phyloP scores from a whole-genome alignment of 2,329 filamentous ascomycete genomes.

The Macroventuria anomochaeta region DNA sequence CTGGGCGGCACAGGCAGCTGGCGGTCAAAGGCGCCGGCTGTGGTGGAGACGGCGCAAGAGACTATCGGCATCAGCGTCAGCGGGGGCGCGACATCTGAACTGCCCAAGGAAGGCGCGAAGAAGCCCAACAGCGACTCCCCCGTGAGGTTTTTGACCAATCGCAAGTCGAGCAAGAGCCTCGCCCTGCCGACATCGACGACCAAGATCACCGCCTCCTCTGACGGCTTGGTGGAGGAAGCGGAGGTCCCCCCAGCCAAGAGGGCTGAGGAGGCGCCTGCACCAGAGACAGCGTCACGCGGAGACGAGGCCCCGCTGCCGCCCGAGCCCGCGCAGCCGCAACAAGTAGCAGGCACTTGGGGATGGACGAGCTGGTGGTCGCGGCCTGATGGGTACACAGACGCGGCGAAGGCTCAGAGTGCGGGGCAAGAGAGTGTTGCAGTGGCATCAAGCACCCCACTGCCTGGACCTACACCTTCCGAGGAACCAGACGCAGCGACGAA shows the following conservation, averaged over 20 bases:
- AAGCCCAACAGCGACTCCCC: conserved; percentile 39
- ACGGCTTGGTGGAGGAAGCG: conserved; percentile 40
- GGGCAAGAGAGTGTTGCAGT: conserved; percentile 40
- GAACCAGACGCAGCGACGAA: conserved; percentile 38
- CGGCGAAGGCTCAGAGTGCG: conserved; percentile 39
- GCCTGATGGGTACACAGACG: conserved; percentile 56
- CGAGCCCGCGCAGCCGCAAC: conserved; percentile 40
- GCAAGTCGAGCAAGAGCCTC: conserved; percentile 55
- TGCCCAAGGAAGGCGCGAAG: conserved; percentile 41
- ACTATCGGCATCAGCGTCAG: conserved; percentile 54
- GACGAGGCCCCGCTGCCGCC: conserved; percentile 54
- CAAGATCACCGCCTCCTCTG: conserved; percentile 53
- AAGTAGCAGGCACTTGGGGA: conserved; percentile 34
- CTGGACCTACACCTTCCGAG: conserved; percentile 46
- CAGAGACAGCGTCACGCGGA: conserved; percentile 14
- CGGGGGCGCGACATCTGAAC: conserved; percentile 52
- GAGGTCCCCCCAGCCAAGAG: conserved; percentile 32
- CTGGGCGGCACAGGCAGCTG: conserved; percentile 53
- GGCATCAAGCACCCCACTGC: conserved; percentile 52
- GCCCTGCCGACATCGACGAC: conserved; percentile 55
- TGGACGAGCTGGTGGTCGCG: conserved; percentile 61
- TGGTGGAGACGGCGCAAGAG: conserved; percentile 56
- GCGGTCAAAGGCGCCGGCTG: conserved; percentile 55
- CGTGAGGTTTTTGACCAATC: conserved; percentile 51
- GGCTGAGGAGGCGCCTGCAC: conserved; percentile 18